Conservation (phyloP, 1,139 yeast species). For the Protomyces macrosporus region DNA sequence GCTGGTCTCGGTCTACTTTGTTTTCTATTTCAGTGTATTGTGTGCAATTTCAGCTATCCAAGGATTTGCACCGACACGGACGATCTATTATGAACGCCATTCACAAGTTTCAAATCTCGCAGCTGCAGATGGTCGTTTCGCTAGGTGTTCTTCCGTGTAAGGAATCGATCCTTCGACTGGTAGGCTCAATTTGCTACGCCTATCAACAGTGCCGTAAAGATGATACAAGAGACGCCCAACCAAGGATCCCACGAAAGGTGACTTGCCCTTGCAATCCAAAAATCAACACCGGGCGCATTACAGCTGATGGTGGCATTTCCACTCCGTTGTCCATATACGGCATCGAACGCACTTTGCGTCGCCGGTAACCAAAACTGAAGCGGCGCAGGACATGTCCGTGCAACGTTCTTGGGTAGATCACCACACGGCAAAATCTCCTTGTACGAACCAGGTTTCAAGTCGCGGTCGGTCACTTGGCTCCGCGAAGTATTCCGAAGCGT, state of each 20-base stretch:
- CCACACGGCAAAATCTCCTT: conserved; percentile 83
- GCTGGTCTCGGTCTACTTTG: too few species aligned
- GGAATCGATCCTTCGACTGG: too few species aligned
- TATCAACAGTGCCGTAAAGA: too few species aligned
- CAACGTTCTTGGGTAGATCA: conserved; percentile 70
- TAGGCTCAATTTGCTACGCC: background rate
- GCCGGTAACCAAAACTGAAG: conserved; percentile 72
- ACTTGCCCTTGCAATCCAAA: conserved; percentile 15
- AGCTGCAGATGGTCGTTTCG: too few species aligned
- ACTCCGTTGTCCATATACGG: conserved; percentile 19
- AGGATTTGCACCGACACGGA: too few species aligned
- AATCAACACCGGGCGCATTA: conserved; percentile 29
- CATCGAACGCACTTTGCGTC: conserved; percentile 29
- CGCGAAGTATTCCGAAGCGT: conserved; percentile 52
- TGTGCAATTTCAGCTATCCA: too few species aligned
- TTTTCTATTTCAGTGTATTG: too few species aligned
- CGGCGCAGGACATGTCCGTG: conserved; percentile 74
- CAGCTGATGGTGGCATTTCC: conserved; percentile 24
- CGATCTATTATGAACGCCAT: too few species aligned
- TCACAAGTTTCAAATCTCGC: too few species aligned
- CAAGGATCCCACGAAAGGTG: background rate
- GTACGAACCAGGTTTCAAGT: conserved; percentile 60
- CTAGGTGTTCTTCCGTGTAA: too few species aligned
- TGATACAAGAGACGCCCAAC: too few species aligned
- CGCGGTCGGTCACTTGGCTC: conserved; percentile 45